These are phyloP conservation scores for Scedosporium minutisporum DNA, from an alignment of 2,329 filamentous ascomycete species.

Conservation along the genomic window DNA sequence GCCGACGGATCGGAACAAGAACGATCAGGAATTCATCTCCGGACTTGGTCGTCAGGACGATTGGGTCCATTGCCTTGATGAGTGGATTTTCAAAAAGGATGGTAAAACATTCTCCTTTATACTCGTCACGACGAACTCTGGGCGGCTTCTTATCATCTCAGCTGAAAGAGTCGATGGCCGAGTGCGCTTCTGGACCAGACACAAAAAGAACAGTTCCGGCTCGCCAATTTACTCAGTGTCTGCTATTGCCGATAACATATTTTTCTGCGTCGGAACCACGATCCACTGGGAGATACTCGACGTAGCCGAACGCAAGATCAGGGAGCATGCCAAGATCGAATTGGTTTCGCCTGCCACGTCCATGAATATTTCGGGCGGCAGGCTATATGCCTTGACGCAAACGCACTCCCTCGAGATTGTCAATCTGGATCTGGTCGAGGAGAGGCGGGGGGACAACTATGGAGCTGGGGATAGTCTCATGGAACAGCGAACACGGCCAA, in stretches of 20 bases:
- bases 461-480: slow-evolving; percentile 27
- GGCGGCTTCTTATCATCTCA: slow-evolving; percentile 47
- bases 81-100: slow-evolving; percentile 53
- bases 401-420: slow-evolving; percentile 48
- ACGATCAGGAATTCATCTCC: slow-evolving; percentile 37
- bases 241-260: slow-evolving; percentile 43
- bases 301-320: slow-evolving; percentile 39
- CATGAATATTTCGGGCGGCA: slow-evolving; percentile 36
- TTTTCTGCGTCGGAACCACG: slow-evolving; percentile 42
- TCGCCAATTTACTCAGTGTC: slow-evolving; percentile 47
- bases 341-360: slow-evolving; percentile 44
- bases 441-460: slow-evolving; percentile 18
- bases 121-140: slow-evolving; percentile 46
- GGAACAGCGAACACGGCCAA: slow-evolving; percentile 33
- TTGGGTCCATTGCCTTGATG: slow-evolving; percentile 48
- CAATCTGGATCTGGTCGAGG: slow-evolving; percentile 31
- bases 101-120: slow-evolving; percentile 53
- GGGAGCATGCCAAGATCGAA: slow-evolving; percentile 31
- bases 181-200: slow-evolving; percentile 46
- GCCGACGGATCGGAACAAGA: slow-evolving; percentile 31
- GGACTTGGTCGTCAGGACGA: slow-evolving; percentile 49
- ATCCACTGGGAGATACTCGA: slow-evolving; percentile 50
- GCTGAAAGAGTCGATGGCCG: slow-evolving; percentile 13
- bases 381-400: slow-evolving; percentile 41
- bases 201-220: slow-evolving; percentile 31